These are phyloP conservation scores for Colletotrichum cuscutae DNA, from an alignment of 2,329 filamentous ascomycete species.

Conservation along the genomic window DNA sequence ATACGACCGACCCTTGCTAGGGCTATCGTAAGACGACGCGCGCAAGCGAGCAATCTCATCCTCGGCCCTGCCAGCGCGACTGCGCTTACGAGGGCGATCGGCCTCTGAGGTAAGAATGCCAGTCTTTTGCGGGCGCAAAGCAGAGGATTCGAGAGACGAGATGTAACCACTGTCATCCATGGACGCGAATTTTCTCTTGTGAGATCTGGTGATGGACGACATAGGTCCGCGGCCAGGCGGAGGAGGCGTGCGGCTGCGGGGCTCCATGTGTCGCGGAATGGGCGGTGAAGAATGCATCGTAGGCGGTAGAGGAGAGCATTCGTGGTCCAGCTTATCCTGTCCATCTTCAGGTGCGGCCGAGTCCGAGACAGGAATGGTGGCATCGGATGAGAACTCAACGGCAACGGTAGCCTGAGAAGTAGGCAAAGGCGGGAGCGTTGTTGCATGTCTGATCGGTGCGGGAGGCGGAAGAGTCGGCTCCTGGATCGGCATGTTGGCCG, in stretches of 20 bases:
- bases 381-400: slow-evolving; percentile 79
- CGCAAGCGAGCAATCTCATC: slow-evolving; percentile 95
- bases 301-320: slow-evolving; percentile 75
- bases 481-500: slow-evolving; percentile 50
- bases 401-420: slow-evolving; percentile 51
- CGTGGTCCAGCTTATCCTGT: slow-evolving; percentile 56
- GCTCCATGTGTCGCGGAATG: slow-evolving; percentile 68
- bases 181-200: slow-evolving; percentile 80
- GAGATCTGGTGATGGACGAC: slow-evolving; percentile 73
- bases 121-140: slow-evolving; percentile 73
- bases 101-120: slow-evolving; percentile 81
- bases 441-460: slow-evolving; percentile 46
- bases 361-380: slow-evolving; percentile 79
- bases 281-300: slow-evolving; percentile 93
- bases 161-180: slow-evolving; percentile 97
- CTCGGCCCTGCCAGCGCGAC: slow-evolving; percentile 72
- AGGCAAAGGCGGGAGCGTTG: slow-evolving; percentile 52
- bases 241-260: slow-evolving; percentile 79
- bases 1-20: slow-evolving; percentile 73
- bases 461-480: slow-evolving; percentile 62
- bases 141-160: slow-evolving; percentile 94
- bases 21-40: slow-evolving; percentile 92
- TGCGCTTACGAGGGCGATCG: slow-evolving; percentile 81
- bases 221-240: slow-evolving; percentile 67
- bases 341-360: slow-evolving; percentile 64